Evolutionary conservation across 148 eudicot species (phyloP).

Genomic region (Dysphania ambrosioides): DNA sequence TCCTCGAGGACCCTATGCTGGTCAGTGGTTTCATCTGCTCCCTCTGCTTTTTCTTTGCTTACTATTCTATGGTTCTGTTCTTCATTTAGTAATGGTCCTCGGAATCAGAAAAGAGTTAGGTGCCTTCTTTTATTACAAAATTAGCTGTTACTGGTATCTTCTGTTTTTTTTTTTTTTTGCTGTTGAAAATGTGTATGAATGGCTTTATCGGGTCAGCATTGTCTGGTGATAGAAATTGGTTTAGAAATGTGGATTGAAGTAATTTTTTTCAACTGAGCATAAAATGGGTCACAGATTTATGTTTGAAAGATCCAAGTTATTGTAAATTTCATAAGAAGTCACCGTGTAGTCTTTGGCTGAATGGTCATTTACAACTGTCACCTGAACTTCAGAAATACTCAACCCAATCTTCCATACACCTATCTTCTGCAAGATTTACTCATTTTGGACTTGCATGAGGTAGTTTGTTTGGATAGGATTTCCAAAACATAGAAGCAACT

Average conservation of each 20-base stretch:
- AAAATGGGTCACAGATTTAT: neutral
- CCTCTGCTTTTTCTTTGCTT: neutral
- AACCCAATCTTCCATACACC: neutral
- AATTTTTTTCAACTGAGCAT: neutral
- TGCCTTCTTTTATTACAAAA: slow-evolving; percentile 7
- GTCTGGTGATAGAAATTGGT: neutral
- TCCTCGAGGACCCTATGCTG: slow-evolving; percentile 41
- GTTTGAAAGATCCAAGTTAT: neutral
- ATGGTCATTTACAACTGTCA: neutral
- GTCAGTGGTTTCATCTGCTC: slow-evolving; percentile 28
- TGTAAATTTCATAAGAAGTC: no score
- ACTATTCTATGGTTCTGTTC: slow-evolving; percentile 1
- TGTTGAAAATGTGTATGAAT: neutral
- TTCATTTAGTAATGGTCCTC: slow-evolving; percentile 4
- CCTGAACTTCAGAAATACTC: neutral
- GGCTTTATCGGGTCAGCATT: neutral
- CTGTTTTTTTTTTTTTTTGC: neutral
- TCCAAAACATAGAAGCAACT: neutral
- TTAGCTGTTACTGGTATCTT: neutral
- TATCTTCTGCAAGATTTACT: neutral
- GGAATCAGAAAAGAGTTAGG: neutral
- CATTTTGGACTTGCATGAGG: neutral
- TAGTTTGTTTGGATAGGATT: neutral
- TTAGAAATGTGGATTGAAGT: neutral
- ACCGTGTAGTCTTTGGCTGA: neutral